These are phyloP conservation scores for Ustilago nuda DNA, from an alignment of 1,284 basidiomycete genomes.

Conservation along the genomic window DNA sequence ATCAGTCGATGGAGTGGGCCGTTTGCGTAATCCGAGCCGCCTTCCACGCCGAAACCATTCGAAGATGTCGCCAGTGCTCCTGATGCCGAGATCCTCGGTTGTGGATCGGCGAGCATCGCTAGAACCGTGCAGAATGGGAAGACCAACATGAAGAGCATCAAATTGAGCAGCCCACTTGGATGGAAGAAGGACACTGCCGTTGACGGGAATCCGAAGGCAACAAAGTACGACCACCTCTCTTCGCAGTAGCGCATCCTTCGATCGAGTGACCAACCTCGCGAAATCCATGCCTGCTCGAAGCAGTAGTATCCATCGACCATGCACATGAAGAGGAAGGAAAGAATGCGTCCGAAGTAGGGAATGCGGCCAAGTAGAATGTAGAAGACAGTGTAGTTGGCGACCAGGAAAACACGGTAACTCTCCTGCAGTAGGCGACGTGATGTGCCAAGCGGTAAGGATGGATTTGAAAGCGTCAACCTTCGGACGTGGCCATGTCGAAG, in stretches of 20 bases:
- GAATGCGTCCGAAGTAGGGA: conserved; percentile 55
- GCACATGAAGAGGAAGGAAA: conserved; percentile 64
- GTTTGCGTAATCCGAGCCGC: conserved; percentile 27
- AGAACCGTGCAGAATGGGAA: conserved; percentile 67
- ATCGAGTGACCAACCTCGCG: conserved; percentile 57
- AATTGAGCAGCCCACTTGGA: conserved; percentile 64
- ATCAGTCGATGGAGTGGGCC: conserved; percentile 52
- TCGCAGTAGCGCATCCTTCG: conserved; percentile 66
- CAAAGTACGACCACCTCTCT: conserved; percentile 66
- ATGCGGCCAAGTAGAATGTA: conserved; percentile 54
- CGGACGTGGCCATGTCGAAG: conserved; percentile 42
- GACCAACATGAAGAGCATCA: conserved; percentile 68
- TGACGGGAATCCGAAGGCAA: conserved; percentile 66
- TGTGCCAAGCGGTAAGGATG: conserved; percentile 42
- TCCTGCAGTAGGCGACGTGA: conserved; percentile 55
- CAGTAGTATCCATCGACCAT: conserved; percentile 68
- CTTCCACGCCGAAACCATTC: conserved; percentile 14
- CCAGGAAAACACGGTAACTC: conserved; percentile 59
- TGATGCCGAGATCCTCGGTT: conserved; percentile 53
- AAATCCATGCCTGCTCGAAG: conserved; percentile 67
- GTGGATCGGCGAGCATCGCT: conserved; percentile 63
- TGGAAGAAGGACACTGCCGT: conserved; percentile 68
- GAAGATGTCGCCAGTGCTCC: conserved; percentile 40
- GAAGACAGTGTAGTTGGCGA: conserved; percentile 60
- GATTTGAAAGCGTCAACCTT: conserved; percentile 34